A percentile compares a stretch with the other conserved stretches of the same genome.
These are phyloP conservation scores for Paramecium octaurelia DNA, from an alignment of 73 alveolate species.

Conservation along the genomic window DNA sequence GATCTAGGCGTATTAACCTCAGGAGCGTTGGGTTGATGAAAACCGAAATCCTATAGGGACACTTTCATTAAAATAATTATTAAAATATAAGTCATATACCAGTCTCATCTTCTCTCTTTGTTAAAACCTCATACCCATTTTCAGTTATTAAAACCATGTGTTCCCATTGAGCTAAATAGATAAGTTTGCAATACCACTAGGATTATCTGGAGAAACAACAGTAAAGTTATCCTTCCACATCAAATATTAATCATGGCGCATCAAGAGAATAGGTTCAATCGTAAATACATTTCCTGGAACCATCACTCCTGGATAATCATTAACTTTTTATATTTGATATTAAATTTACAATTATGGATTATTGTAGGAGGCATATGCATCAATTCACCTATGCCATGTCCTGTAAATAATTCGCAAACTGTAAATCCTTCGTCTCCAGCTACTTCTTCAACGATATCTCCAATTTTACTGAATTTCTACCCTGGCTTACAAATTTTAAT, in stretches of 20 bases:
- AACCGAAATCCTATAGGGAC: constrained; percentile 39
- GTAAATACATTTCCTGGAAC: constrained; percentile 95
- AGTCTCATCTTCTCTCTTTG: constrained; percentile 86
- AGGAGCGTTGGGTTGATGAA: constrained; percentile 22
- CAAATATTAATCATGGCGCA: constrained; percentile 71
- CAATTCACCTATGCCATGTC: constrained; percentile 93
- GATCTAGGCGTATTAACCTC: constrained; percentile 40
- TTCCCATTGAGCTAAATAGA: constrained; percentile 86
- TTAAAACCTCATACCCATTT: constrained; percentile 93
- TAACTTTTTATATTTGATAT: neutral
- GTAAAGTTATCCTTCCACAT: constrained; percentile 94
- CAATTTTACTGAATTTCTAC: constrained; percentile 71
- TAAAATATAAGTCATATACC: constrained; percentile 31
- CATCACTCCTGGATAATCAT: constrained; percentile 66
- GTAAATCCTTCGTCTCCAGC: constrained; percentile 77
- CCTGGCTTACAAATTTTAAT: constrained; percentile 90
- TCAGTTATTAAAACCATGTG: constrained; percentile 95
- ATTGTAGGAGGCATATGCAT: constrained; percentile 92
- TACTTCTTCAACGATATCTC: constrained; percentile 78
- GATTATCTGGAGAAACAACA: constrained; percentile 79
- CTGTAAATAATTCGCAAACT: constrained; percentile 83
- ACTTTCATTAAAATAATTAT: constrained; percentile 39
- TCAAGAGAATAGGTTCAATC: constrained; percentile 92
- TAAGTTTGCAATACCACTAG: constrained; percentile 64
- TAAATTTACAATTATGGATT: constrained; percentile 68